These are phyloP conservation scores for Phyllosticta ampelicida DNA, from an alignment of 2,329 filamentous ascomycete genomes.

Conservation along the genomic window DNA sequence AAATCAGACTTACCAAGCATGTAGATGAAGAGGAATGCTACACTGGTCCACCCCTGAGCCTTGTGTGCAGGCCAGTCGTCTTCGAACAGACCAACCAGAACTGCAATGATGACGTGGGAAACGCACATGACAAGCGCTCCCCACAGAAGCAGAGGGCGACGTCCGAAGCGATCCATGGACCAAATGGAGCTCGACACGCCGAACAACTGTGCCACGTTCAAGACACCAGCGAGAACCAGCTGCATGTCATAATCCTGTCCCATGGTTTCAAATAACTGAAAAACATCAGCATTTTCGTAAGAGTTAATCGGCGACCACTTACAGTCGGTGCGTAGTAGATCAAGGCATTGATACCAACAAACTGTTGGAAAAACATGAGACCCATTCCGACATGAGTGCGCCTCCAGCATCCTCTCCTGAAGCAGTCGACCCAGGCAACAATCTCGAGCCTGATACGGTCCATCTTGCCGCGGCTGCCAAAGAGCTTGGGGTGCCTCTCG, in stretches of 20 bases:
- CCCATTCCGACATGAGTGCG: slow-evolving; percentile 32
- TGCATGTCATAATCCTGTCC: slow-evolving; percentile 27
- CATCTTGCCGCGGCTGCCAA: slow-evolving; percentile 17
- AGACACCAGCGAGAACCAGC: slow-evolving; percentile 29
- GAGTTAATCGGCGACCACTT: no score
- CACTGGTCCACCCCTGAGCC: slow-evolving; percentile 44
- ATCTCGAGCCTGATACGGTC: slow-evolving; percentile 35
- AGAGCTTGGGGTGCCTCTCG: slow-evolving; percentile 26
- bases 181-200: slow-evolving; percentile 32
- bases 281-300: no score
- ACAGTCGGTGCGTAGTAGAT: slow-evolving; percentile 39
- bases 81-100: slow-evolving; percentile 43
- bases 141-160: slow-evolving; percentile 29
- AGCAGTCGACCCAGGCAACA: slow-evolving; percentile 37
- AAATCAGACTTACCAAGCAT: slow-evolving; percentile 33
- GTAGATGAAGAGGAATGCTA: slow-evolving; percentile 51
- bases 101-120: slow-evolving; percentile 40
- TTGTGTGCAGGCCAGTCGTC: slow-evolving; percentile 41
- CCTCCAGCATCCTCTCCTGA: slow-evolving; percentile 35
- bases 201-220: slow-evolving; percentile 34
- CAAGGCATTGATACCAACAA: slow-evolving; percentile 34
- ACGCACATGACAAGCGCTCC: slow-evolving; percentile 39
- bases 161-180: slow-evolving; percentile 34
- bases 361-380: slow-evolving; percentile 36
- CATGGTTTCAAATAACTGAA: slow-evolving; percentile 29